Base-by-base conservation (phyloP, 2,329 filamentous ascomycete species). In the Fusarium sterilihyphosum region DNA sequence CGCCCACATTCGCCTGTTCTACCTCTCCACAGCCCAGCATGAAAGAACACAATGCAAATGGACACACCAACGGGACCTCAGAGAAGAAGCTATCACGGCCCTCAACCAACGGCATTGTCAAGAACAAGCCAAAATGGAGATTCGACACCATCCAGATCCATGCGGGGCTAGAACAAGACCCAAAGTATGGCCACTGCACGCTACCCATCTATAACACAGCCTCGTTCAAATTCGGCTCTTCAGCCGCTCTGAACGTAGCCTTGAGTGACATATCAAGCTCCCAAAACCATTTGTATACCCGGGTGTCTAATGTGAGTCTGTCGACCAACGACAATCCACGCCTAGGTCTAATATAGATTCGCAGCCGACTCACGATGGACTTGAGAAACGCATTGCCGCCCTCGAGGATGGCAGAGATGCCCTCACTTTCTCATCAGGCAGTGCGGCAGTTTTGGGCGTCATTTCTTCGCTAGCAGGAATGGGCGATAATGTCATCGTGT, bases 251-350 rank as follows among this genome's bases (percentile, higher is more conserved):
- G 20, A 29, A 49, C 26, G 46, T 49, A 49, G 46, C 46, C 4
- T 11, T 29, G 13, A 29, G 46, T 49, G 46, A 49, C 46, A 49
- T 49, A 49, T 49, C 46, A 22, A 49, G 26, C 9, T 49, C 46
- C 5, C 46, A 49, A 22, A 49, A 29, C 26, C 46, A 49, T 16
- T 22, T 49, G 6, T 49, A 22, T 16, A 49, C 46, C 13, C 18
- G 46, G 10, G 46, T 49, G 2, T 49, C 46, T 16, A 49, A 49
- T 12, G 26, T 49, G 13, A 29, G 46, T 22, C 26, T 29, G 0
- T 11, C 24, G 22, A 0, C 6, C 10, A 22, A 8, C 8, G 3
- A 5, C 0, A 22, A 3, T 22, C 14, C 14, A 16, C 4, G 26
- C 8, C 13, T 16, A 2, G 8, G 6, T 22, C 46, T 49, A 17